A percentile compares a stretch with the other conserved stretches of the same genome.
Evolutionary conservation across 805 yeast genomes (phyloP).

Genomic region (Nakazawaea ernobii): DNA sequence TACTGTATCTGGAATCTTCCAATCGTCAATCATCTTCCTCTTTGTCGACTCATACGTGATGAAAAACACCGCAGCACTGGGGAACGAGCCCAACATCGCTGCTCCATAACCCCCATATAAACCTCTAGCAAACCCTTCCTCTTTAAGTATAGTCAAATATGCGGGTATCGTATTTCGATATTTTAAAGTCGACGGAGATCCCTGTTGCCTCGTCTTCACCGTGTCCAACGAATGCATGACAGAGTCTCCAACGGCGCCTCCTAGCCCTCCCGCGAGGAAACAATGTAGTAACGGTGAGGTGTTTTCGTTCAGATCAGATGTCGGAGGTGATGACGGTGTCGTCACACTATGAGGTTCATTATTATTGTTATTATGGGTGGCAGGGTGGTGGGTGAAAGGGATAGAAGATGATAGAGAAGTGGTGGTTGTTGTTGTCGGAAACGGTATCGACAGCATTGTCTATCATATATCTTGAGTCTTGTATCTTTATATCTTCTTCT

Average conservation of each 20-base stretch:
- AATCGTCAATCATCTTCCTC: constrained; percentile 58
- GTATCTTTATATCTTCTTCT: background rate
- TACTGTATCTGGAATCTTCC: constrained; percentile 66
- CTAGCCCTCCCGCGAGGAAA: constrained; percentile 88
- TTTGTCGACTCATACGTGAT: constrained; percentile 84
- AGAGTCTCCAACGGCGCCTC: constrained; percentile 90
- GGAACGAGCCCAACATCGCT: constrained; percentile 88
- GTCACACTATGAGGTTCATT: constrained; percentile 3
- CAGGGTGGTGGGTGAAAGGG: constrained; percentile 6
- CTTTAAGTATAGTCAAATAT: constrained; percentile 62
- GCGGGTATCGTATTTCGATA: constrained; percentile 76
- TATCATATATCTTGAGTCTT: no score
- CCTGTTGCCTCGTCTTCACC: constrained; percentile 95
- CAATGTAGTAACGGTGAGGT: constrained; percentile 48
- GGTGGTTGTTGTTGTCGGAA: constrained; percentile 13
- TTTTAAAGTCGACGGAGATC: constrained; percentile 64
- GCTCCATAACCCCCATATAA: constrained; percentile 90
- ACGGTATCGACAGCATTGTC: constrained; percentile 10
- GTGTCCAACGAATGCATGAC: constrained; percentile 95
- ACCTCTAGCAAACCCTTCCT: constrained; percentile 84
- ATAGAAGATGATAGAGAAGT: constrained; percentile 4
- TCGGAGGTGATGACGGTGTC: constrained; percentile 6
- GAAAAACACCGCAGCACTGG: constrained; percentile 92
- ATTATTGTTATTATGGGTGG: constrained; percentile 3
- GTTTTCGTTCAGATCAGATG: background rate